phyloP scores from a whole-genome alignment of 305 asterid species.

The Solanum hybrid region DNA sequence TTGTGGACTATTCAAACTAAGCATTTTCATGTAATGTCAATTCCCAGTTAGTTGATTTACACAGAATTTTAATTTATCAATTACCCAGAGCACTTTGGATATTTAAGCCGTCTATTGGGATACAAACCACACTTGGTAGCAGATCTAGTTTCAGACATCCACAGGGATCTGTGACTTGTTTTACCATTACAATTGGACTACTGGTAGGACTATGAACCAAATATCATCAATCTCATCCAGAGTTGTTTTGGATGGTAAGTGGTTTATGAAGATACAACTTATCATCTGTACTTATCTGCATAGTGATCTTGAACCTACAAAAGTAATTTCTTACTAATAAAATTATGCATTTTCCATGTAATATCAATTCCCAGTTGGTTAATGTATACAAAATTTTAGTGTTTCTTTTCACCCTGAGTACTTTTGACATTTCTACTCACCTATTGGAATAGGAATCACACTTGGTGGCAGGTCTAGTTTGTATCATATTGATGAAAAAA shows the following conservation, averaged over 20 bases:
- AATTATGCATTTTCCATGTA: neutral
- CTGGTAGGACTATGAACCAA: neutral
- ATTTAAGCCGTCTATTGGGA: neutral
- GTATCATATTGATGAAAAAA: neutral
- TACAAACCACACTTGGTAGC: neutral
- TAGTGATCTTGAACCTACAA: neutral
- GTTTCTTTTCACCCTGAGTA: neutral
- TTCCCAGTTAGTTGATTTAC: neutral
- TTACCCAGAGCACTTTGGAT: neutral
- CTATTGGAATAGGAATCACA: neutral
- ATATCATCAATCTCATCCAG: neutral
- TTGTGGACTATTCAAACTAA: neutral
- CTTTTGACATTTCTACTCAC: neutral
- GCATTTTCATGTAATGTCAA: neutral
- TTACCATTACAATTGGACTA: neutral
- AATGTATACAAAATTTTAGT: neutral
- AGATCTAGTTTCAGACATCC: neutral
- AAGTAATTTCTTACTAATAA: neutral
- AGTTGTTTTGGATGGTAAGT: neutral
- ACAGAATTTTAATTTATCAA: neutral
- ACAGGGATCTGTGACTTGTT: neutral
- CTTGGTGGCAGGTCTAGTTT: neutral
- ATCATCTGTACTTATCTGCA: neutral
- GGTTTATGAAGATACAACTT: neutral
- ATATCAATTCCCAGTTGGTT: neutral